Conservation (phyloP, 2,329 filamentous ascomycete species). For the Furcasterigmium sp. region DNA sequence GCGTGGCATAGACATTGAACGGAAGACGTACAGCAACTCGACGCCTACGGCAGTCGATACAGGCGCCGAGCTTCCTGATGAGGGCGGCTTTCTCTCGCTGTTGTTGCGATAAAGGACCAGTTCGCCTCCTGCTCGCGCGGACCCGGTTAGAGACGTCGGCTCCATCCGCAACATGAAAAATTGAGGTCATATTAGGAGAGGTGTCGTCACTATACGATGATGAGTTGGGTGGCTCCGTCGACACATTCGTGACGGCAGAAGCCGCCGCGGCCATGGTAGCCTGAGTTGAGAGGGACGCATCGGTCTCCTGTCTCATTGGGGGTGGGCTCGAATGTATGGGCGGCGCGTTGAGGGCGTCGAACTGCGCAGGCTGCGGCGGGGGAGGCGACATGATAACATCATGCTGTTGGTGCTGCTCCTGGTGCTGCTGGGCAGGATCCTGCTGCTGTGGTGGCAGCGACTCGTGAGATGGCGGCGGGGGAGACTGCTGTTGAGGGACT, state of each 20-base stretch:
- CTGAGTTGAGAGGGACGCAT: conserved; percentile 47
- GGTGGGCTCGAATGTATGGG: conserved; percentile 18
- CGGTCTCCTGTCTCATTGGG: conserved; percentile 41
- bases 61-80: conserved; percentile 55
- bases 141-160: conserved; percentile 47
- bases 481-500: conserved; percentile 10
- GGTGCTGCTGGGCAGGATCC: conserved; percentile 13
- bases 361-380: conserved; percentile 14
- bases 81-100: conserved; percentile 55
- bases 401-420: conserved; percentile 11
- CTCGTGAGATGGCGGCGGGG: conserved; percentile 16
- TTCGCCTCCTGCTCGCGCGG: conserved; percentile 52
- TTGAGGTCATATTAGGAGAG: conserved; percentile 42
- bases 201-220: conserved; percentile 48
- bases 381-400: conserved; percentile 17
- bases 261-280: conserved; percentile 36
- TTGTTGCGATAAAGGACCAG: conserved; percentile 51
- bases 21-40: conserved; percentile 50
- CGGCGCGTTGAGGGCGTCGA: background rate
- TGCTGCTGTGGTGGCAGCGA: conserved; percentile 15
- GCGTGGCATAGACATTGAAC: background rate
- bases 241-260: conserved; percentile 28
- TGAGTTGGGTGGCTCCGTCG: conserved; percentile 42
- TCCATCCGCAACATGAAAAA: conserved; percentile 52
- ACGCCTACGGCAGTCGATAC: conserved; percentile 48